Evolutionary conservation across 805 yeast species (phyloP).

Genomic region (Metschnikowia cerradonensis): DNA sequence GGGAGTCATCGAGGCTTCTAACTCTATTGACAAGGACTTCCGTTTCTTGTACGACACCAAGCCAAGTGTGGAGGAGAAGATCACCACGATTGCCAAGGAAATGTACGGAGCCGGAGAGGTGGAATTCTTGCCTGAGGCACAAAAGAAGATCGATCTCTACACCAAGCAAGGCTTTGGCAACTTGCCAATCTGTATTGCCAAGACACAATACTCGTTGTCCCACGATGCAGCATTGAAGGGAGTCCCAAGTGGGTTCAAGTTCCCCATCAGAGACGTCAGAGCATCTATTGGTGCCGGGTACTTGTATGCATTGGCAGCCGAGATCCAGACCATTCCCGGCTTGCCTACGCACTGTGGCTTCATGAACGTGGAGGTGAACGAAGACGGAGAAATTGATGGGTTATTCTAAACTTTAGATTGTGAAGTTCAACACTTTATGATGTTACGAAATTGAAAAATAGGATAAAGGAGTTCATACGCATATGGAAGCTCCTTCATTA

Average conservation of each 20-base stretch:
- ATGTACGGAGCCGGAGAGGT: constrained; percentile 77
- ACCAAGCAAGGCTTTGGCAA: constrained; percentile 72
- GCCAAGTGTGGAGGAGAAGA: constrained; percentile 56
- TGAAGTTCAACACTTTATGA: constrained; percentile 22
- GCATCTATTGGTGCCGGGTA: constrained; percentile 82
- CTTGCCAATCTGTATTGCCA: constrained; percentile 80
- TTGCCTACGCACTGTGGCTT: constrained; percentile 81
- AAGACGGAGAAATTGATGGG: constrained; percentile 78
- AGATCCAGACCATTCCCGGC: constrained; percentile 83
- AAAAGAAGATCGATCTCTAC: constrained; percentile 62
- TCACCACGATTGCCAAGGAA: constrained; percentile 61
- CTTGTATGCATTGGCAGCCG: constrained; percentile 80
- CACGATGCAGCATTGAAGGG: constrained; percentile 82
- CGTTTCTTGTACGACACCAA: constrained; percentile 59
- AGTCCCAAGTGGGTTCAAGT: constrained; percentile 73
- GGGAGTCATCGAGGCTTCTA: constrained; percentile 62
- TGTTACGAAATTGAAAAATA: constrained; percentile 13
- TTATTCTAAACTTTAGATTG: constrained; percentile 44
- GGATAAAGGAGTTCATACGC: neutral
- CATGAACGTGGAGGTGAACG: constrained; percentile 81
- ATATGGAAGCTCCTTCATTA: no score
- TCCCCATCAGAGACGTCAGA: constrained; percentile 79
- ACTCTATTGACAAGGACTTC: constrained; percentile 41
- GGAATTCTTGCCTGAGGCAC: constrained; percentile 66
- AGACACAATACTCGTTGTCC: constrained; percentile 80